Evolutionary conservation across 257 asterid genomes (phyloP).

Genomic region (Lycium ferocissimum): DNA sequence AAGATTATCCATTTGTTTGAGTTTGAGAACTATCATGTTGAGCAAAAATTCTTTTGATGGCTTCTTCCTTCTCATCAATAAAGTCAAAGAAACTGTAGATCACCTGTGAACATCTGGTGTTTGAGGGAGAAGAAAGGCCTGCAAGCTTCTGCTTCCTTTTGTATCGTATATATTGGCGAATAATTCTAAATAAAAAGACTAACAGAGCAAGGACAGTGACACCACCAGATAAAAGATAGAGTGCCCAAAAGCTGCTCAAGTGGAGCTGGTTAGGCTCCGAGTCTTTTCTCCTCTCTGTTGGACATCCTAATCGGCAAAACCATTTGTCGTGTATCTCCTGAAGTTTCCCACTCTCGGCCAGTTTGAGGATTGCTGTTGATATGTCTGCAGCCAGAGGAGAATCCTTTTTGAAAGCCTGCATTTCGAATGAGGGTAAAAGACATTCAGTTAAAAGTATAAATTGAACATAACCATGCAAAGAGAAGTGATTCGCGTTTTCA

Average conservation of each 20-base stretch:
- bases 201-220: conserved; percentile 31
- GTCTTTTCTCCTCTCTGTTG: conserved; percentile 51
- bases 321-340: conserved; percentile 68
- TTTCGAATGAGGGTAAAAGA: background rate
- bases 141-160: conserved; percentile 32
- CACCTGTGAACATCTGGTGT: conserved; percentile 31
- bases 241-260: conserved; percentile 81
- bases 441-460: background rate
- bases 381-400: conserved; percentile 80
- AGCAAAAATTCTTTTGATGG: conserved; percentile 43
- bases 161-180: conserved; percentile 41
- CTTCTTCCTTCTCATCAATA: conserved; percentile 55
- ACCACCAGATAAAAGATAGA: conserved; percentile 66
- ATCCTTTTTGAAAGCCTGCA: conserved; percentile 75
- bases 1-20: conserved; percentile 14
- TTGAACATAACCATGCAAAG: background rate
- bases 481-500: background rate
- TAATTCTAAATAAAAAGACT: conserved; percentile 36
- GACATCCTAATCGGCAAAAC: conserved; percentile 66
- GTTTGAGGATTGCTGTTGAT: conserved; percentile 71
- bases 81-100: conserved; percentile 44
- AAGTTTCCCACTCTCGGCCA: conserved; percentile 71
- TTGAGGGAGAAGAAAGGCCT: conserved; percentile 37
- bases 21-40: conserved; percentile 38
- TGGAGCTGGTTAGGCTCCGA: conserved; percentile 70